Conservation (phyloP, 2,329 filamentous ascomycete species). For the Arthrinium phaeospermum region DNA sequence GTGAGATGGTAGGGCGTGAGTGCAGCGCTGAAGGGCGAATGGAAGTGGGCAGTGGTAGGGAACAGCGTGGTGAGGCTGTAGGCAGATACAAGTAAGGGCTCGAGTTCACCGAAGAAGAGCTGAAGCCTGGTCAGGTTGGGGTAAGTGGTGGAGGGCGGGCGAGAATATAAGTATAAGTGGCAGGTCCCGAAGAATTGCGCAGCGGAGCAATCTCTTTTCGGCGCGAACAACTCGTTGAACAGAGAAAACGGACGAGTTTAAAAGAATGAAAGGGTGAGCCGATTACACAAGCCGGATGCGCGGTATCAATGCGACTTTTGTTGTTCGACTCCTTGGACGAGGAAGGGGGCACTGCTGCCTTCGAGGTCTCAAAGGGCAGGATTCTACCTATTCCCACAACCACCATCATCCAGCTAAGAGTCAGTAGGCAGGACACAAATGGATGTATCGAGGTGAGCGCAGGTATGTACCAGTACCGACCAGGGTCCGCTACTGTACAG, state of each 20-base stretch:
- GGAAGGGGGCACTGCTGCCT: slow-evolving; percentile 25
- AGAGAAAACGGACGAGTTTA: slow-evolving; percentile 9
- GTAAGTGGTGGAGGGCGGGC: slow-evolving; percentile 19
- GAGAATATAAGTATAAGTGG: slow-evolving; percentile 22
- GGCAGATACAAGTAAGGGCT: slow-evolving; percentile 17
- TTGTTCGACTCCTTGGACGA: slow-evolving; percentile 20
- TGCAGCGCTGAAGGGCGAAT: slow-evolving; percentile 4
- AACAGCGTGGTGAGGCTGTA: slow-evolving; percentile 19
- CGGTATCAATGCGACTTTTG: slow-evolving; percentile 7
- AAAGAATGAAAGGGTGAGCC: slow-evolving; percentile 17
- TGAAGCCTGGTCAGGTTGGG: background rate
- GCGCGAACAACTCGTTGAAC: background rate
- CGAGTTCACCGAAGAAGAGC: slow-evolving; percentile 13
- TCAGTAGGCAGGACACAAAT: background rate
- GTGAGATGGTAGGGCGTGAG: background rate
- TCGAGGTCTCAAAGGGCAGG: slow-evolving; percentile 18
- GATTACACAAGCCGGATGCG: slow-evolving; percentile 22
- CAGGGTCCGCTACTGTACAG: slow-evolving; percentile 4
- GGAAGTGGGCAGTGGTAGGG: background rate
- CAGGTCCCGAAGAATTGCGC: slow-evolving; percentile 20
- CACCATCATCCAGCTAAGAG: background rate
- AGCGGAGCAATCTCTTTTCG: slow-evolving; percentile 16
- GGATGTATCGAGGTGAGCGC: background rate
- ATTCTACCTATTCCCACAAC: slow-evolving; percentile 7
- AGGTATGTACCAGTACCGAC: background rate